Percentiles rank a stretch among this genome's conserved stretches.
phyloP scores from a whole-genome alignment of 1,139 yeast species.

The Hansenula sp. region DNA sequence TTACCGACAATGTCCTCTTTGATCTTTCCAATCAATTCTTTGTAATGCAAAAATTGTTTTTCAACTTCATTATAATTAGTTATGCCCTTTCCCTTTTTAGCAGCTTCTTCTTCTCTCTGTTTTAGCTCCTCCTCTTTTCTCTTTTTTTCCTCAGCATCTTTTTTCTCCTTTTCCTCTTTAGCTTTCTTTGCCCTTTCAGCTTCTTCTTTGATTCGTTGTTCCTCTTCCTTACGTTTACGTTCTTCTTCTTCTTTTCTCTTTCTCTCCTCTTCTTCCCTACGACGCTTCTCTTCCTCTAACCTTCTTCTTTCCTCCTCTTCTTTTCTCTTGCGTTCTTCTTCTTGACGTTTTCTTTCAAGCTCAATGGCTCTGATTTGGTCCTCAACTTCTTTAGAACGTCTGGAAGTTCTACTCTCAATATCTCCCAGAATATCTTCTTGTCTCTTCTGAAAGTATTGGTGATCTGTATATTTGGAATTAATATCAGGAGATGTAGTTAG shows the following conservation, averaged over 20 bases:
- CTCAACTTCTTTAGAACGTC: conserved; percentile 18
- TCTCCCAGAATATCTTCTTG: conserved; percentile 7
- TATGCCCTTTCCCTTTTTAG: conserved; percentile 20
- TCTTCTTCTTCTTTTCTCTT: conserved; percentile 19
- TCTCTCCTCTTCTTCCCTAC: conserved; percentile 14
- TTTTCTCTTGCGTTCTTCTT: conserved; percentile 20
- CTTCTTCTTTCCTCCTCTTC: conserved; percentile 14
- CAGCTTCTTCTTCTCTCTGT: conserved; percentile 5
- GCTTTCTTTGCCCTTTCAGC: conserved; percentile 11
- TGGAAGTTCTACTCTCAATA: conserved; percentile 12
- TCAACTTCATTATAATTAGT: conserved; percentile 41
- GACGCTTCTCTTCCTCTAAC: conserved; percentile 19
- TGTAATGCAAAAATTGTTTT: conserved; percentile 45
- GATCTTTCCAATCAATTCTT: conserved; percentile 52
- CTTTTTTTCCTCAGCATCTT: conserved; percentile 10
- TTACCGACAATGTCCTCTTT: conserved; percentile 52
- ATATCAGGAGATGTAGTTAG: not conserved
- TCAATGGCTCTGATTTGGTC: conserved; percentile 18
- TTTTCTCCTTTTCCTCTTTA: conserved; percentile 6
- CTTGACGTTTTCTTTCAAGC: conserved; percentile 17
- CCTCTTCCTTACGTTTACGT: conserved; percentile 10
- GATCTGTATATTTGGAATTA: not conserved
- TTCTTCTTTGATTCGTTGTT: conserved; percentile 12
- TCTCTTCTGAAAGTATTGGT: conserved; percentile 3
- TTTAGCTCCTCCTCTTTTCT: conserved; percentile 6